These are phyloP conservation scores for Pascua sp. DNA, from an alignment of 1,284 basidiomycete species.

Conservation along the genomic window DNA sequence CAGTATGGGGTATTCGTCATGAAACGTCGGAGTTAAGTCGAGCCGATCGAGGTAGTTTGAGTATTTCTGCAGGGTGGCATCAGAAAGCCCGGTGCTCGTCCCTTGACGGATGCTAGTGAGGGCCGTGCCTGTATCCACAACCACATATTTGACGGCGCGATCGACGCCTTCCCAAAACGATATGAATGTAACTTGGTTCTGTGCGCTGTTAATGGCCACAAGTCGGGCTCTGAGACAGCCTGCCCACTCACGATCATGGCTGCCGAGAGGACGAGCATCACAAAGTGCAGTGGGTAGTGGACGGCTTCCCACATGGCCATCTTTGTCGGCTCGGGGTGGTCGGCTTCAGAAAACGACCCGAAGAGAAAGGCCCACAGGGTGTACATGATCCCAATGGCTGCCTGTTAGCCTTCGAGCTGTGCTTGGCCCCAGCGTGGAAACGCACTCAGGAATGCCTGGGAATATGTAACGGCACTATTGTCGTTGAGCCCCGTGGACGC, in stretches of 20 bases:
- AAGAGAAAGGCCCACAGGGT: constrained; percentile 32
- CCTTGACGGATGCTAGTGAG: too few relatives aligned
- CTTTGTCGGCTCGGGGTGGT: constrained; percentile 9
- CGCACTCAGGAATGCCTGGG: constrained; percentile 24
- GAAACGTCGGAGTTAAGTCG: too few relatives aligned
- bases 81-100: background rate
- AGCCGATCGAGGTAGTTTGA: background rate
- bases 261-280: constrained; percentile 6
- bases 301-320: constrained; percentile 24
- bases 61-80: background rate
- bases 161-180: too few relatives aligned
- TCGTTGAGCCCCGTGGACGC: constrained; percentile 25
- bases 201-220: too few relatives aligned
- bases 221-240: background rate
- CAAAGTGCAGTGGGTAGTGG: constrained; percentile 15
- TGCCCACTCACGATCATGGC: constrained; percentile 1
- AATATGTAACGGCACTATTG: constrained; percentile 18
- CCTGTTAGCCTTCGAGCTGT: background rate
- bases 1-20: too few relatives aligned
- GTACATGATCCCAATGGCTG: constrained; percentile 29
- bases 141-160: too few relatives aligned
- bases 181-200: too few relatives aligned
- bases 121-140: too few relatives aligned
- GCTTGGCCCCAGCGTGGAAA: background rate
- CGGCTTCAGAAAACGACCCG: constrained; percentile 19